phyloP scores from a whole-genome alignment of 306 rosid genomes.

The Astragalus membranaceus region DNA sequence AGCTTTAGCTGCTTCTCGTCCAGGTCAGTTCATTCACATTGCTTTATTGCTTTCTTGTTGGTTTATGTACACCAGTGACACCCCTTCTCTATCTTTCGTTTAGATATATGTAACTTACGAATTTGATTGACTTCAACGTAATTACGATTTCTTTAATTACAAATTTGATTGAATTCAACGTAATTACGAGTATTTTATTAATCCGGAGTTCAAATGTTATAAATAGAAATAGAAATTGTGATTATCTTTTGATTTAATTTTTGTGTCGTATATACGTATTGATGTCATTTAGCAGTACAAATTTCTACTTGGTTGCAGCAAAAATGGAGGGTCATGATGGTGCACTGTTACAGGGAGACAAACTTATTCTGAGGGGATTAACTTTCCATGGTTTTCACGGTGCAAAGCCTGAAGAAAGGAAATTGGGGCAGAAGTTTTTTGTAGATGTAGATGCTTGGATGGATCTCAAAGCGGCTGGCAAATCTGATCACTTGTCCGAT shows the following conservation, averaged over 20 bases:
- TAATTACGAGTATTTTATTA: not conserved
- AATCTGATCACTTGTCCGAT: constrained; percentile 54
- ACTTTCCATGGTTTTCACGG: constrained; percentile 85
- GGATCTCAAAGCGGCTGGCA: constrained; percentile 78
- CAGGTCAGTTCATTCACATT: no score
- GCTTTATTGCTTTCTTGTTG: no score
- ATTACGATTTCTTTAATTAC: no score
- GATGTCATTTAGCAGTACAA: no score
- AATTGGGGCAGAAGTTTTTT: constrained; percentile 70
- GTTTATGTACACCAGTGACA: no score
- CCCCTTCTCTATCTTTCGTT: no score
- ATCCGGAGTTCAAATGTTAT: not conserved
- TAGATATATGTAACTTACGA: no score
- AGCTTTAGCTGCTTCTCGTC: no score
- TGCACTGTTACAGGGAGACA: constrained; percentile 49
- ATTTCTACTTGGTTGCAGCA: constrained; percentile 13
- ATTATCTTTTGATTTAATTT: not conserved
- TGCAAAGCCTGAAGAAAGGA: constrained; percentile 57
- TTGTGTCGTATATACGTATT: no score
- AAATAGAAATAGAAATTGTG: not conserved
- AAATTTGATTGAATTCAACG: not conserved
- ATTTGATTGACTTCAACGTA: no score
- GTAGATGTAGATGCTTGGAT: constrained; percentile 90
- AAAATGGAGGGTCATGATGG: constrained; percentile 31
- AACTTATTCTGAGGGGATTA: constrained; percentile 69